Evolutionary conservation across 2,329 filamentous ascomycete genomes (phyloP), one percentile per base, ranked within the genome.

Genomic region (Scedosporium minutisporum): DNA sequence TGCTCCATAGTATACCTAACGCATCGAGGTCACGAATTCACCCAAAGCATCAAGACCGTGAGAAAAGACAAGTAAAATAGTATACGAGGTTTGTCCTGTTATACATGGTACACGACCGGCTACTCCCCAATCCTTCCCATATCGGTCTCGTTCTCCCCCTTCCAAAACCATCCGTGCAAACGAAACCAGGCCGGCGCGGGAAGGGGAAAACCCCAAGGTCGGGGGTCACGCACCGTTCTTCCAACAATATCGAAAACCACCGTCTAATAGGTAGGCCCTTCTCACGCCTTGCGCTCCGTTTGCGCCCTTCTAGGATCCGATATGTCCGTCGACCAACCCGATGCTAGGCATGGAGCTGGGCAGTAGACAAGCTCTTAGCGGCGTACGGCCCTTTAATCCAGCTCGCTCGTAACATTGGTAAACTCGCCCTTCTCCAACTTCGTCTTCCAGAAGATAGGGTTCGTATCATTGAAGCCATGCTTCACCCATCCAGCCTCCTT

Each of bases 401-500:
- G 75, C 71, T 87, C 80, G 70, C 89, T 90, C 64, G 91, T 96
- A 62, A 97, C 93, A 75, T 97, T 97, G 67, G 89, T 93, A 77
- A 99, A 99, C 81, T 99, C 95, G 76, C 93, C 93, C 86, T 96
- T 96, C 76, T 96, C 89, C 72, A 99, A 79, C 87, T 99, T 99
- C 59, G 93, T 97, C 83, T 96, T 89, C 95, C 95, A 99, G 88
- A 99, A 99, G 74, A 97, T 96, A 55, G 93, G 93, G 82, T 97
- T 97, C 69, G 93, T 97, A 77, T 99, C 95, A 73, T 82, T 92
- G 84, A 99, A 99, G 66, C 95, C 95, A 74, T 97, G 93, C 85
- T 96, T 96, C 72, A 96, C 93, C 95, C 95, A 99, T 70, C 95
- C 95, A 67, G 92, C 89, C 81, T 99, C 93, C 87, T 97, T 97